Evolutionary conservation across 768 basidiomycete genomes (phyloP), one percentile per base, ranked within the genome.

Genomic region (Lentinula detonsa): DNA sequence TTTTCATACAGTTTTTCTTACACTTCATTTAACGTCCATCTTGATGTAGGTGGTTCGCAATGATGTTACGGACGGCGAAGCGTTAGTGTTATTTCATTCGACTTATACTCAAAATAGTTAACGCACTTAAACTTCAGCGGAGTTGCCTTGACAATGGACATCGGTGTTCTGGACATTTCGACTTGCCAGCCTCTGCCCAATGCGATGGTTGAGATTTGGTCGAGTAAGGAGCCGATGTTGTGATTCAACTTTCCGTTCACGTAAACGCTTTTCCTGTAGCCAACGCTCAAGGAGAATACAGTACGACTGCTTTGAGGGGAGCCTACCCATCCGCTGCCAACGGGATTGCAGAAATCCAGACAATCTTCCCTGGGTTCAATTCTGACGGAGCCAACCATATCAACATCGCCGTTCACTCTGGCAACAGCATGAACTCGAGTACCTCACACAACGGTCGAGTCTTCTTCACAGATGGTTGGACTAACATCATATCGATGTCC

Each of bases 131-230:
- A 18, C n/a, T 48, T 16, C 42, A 76, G 73, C 18, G 77, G 77
- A 4, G 65, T 78, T 37, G 61, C 69, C 6, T 64, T 78, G 59
- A 72, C 68, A 1, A 67, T 79, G 45, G 75, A 79, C 61, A 69
- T 79, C 37, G 74, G 73, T 42, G 65, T 78, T 39, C 66, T 79
- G 60, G 72, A 78, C 60, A 71, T 73, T 2, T 65, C 70, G n/a
- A 76, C 76, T 18, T 79, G 78, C 69, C 56, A 75, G 61, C 75
- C 77, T 1, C 65, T 77, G 49, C 45, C 69, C 11, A 72, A 74
- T 61, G 71, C 68, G 15, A 72, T 76, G 72, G 75, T 79, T 28
- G 77, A 79, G 52, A 65, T 77, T 61, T 77, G 73, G 72, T 64
- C 68, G 52, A 34, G 70, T 71, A 49, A 59, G 71, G n/a, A 60